Base-by-base conservation (phyloP, 2,329 filamentous ascomycete genomes). In the Stagonosporopsis rhizophila region DNA sequence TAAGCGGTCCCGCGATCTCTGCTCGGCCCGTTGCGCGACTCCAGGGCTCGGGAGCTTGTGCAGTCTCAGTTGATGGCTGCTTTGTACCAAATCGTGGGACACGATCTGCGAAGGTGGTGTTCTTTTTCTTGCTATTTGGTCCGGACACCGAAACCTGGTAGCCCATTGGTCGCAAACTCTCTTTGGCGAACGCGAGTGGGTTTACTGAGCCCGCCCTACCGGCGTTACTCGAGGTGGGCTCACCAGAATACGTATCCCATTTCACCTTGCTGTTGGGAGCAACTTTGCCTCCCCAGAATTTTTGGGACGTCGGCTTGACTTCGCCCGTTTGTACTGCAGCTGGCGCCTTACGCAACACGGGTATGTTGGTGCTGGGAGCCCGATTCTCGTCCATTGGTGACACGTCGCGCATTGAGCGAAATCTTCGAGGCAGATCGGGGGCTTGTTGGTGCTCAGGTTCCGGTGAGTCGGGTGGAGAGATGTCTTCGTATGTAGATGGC, bases 21-120 rank as follows among this genome's bases (percentile, higher is more conserved):
- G 82, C 82, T 61, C 89, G 85, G 25, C 90, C 90, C 70, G 87
- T 91, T 34, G 87, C 86, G 17, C 89, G 89, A 66, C 87, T 88
- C 90, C 90, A 92, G 54, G 87, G 79, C 49, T 80, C 77, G 39
- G 75, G 75, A 19, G 60, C 61, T 50, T 65, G 67, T 5, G 87
- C 79, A 47, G 69, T 78, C 23, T 82, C 79, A 58, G 65, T 44
- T n/a, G 65, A 63, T 15, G 68, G 50, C 20, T 66, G 59, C 40
- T 64, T 71, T 19, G 63, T 59, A 14, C 64, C 65, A 30, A 71
- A 61, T 28, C 69, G 65, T 35, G 61, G 61, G 17, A 69, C 64
- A 25, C 70, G 72, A 34, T 75, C 71, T 27, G 65, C 56, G 40
- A 70, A 65, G 34, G 62, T 65, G 62, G 73, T 74, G 20, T 68